Conservation (phyloP, 83 land plant species). For the Larix sibirica region DNA sequence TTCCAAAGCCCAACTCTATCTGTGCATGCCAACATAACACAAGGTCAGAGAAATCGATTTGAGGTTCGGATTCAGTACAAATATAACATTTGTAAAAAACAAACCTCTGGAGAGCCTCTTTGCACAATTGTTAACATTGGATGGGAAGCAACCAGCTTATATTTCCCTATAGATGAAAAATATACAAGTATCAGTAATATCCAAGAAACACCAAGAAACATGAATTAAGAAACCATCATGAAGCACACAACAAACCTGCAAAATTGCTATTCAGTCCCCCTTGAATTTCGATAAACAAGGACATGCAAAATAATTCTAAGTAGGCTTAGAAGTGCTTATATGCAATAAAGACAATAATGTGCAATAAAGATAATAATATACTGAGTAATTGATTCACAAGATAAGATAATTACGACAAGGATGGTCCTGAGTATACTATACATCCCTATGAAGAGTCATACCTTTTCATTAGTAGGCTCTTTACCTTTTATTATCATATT, state of each 20-base stretch:
- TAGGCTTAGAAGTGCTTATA: background rate
- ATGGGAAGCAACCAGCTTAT: constrained; percentile 18
- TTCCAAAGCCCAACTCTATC: too few relatives aligned
- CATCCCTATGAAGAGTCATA: too few relatives aligned
- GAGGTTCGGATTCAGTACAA: too few relatives aligned
- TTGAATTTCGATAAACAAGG: background rate
- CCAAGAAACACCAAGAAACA: background rate
- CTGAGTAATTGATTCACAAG: too few relatives aligned
- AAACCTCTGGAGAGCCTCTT: constrained; percentile 64
- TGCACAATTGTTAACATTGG: constrained; percentile 49
- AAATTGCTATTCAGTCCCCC: background rate
- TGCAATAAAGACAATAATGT: too few relatives aligned
- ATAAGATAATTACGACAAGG: too few relatives aligned
- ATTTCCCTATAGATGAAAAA: too few relatives aligned
- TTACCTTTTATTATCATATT: too few relatives aligned
- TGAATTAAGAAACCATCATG: background rate
- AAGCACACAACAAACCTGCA: background rate
- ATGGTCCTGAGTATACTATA: too few relatives aligned
- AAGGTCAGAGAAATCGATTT: background rate
- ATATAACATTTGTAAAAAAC: background rate
- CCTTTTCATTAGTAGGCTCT: too few relatives aligned
- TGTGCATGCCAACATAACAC: background rate
- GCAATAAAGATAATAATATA: too few relatives aligned
- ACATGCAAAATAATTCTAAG: background rate
- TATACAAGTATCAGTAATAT: background rate